Evolutionary conservation across 495 filamentous ascomycete genomes (phyloP), one percentile per base, ranked within the genome.

Genomic region (Aspergillus ellipticus): DNA sequence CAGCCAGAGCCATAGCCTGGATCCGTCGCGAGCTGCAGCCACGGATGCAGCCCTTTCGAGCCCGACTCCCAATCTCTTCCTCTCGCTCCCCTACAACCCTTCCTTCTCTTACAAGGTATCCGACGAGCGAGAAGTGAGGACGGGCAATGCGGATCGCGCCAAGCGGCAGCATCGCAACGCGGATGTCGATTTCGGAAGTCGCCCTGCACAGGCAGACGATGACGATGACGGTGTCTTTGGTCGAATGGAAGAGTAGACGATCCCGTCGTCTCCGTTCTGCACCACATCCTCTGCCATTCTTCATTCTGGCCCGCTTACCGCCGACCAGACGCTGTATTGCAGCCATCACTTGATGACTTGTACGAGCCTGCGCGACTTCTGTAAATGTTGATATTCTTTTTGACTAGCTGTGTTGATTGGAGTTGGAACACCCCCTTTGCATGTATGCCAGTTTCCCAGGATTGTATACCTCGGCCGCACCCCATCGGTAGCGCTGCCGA

Each of bases 201-300:
- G 77, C 31, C 76, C 82, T 16, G 80, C 79, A 8, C 82, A 85
- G 24, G 85, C 82, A 59, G 90, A 95, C 65, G 93, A 97, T 60
- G 92, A 96, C 47, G 93, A 97, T 51, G 94, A 96, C 57, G 92
- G 90, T 55, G 82, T 98, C 49, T 98, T 98, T 77, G 94, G 94
- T 20, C 84, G 82, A 55, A 97, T 97, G 93, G 94, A 98, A 67
- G 91, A 94, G 72, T 96, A 80, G 74, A 65, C 55, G 19, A 21
- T 42, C 15, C 41, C 46, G 28, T 53, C 31, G 6, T 28, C 51
- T 48, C 26, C n/a, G 13, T 26, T 15, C 31, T 35, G 9, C 2
- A 15, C 20, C 49, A 17, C 10, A 37, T 49, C 11, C 20, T 33
- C 49, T 45, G 26, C 31, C 45, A 24, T 49, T 22, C 42, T 48